Evolutionary conservation across 2,329 filamentous ascomycete genomes (phyloP).

Genomic region (Fusarium sp.): DNA sequence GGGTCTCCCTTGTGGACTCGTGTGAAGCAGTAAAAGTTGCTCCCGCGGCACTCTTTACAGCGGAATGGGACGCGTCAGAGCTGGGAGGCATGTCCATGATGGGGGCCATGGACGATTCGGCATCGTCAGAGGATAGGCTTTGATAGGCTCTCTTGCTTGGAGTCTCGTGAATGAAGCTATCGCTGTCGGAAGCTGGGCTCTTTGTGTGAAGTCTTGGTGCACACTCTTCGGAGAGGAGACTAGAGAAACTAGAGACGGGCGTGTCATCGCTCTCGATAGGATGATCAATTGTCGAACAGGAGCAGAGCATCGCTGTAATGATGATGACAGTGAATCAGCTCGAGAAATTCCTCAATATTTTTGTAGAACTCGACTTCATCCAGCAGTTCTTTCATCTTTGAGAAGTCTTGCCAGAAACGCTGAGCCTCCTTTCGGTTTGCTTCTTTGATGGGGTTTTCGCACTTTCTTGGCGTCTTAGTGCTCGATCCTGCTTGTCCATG

Average conservation of each 20-base stretch:
- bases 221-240: neutral
- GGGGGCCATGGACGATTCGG: neutral
- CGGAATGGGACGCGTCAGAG: neutral
- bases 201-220: neutral
- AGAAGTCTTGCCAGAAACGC: constrained; percentile 1
- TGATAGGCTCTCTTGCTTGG: neutral
- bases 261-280: neutral
- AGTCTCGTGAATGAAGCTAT: neutral
- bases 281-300: constrained; percentile 7
- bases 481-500: neutral
- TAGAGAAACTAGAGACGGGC: constrained; percentile 20
- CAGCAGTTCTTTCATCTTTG: neutral
- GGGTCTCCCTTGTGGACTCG: neutral
- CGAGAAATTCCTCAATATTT: neutral
- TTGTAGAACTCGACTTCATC: neutral
- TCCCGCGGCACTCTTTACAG: neutral
- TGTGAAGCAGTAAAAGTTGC: neutral
- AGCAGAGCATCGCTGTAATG: rapidly evolving
- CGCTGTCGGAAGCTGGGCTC: neutral
- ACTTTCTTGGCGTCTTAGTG: neutral
- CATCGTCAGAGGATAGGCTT: neutral
- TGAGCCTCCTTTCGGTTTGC: neutral
- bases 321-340: neutral
- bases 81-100: neutral
- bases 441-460: neutral